Evolutionary conservation across 2,329 filamentous ascomycete genomes (phyloP), one percentile per base, ranked within the genome.

Genomic region (Exophiala sp.): DNA sequence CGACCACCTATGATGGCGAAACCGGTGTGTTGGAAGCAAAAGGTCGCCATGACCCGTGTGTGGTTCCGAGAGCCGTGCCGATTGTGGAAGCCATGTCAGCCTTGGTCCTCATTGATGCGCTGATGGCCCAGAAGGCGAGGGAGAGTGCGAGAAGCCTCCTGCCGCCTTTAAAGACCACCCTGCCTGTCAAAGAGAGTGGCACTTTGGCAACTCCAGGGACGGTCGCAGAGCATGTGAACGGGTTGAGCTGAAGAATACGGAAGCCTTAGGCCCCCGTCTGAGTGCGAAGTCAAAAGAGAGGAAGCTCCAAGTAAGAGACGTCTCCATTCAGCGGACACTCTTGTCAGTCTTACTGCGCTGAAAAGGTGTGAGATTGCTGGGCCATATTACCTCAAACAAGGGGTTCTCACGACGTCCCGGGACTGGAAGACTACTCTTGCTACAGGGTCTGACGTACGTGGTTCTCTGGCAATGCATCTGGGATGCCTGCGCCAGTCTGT

Each of bases 21-120:
- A 81, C 86, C 58, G 93, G 93, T 43, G 72, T 86, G 2, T 75
- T 97, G 27, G 87, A 89, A 56, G 89, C 90, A 43, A 97, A 96
- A 78, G 93, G 93, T 18, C 77, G 93, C 52, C 91, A 97, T 68
- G 91, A 97, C 65, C 90, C 93, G 2, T 94, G 88, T 63, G 91
- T 97, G 16, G 88, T 95, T 39, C 88, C 88, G 3, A 78, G 90
- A 23, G 90, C 89, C 2, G 83, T 96, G 16, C 70, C 71, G n/a
- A 73, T 73, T 42, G 70, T 74, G 23, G 90, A 97, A 75, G 82
- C 84, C 32, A 97, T 97, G 91, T 85, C 90, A 1, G 82, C 89
- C 1, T 70, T 97, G 52, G 86, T 88, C 2, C 74, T 96, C 49
- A 89, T 95, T 69, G 91, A 97, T 70, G 85, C 88, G 2, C 72